Evolutionary conservation across 495 filamentous ascomycete genomes (phyloP), one percentile per base, ranked within the genome.

Genomic region (Neurospora discreta): DNA sequence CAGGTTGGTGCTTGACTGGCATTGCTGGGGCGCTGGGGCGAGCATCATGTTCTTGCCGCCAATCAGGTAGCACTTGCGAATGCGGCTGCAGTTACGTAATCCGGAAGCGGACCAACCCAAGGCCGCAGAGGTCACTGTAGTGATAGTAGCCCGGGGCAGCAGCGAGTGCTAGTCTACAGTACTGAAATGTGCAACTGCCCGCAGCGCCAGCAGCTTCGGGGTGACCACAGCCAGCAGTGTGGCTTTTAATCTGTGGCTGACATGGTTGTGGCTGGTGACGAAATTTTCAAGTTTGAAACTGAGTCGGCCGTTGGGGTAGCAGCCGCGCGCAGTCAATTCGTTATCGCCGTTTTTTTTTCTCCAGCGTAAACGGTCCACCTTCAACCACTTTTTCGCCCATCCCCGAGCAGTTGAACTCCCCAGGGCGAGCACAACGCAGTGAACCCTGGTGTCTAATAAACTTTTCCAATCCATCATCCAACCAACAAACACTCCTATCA

Each of bases 1-100:
- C 77, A 81, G 79, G 76, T 79, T 76, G 76, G 68, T 74, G 70
- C 79, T 80, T 82, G 78, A 79, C 77, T 78, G 77, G 76, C 60
- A 71, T 71, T 71, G 68, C 71, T 72, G 70, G 72, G 72, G 77
- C 73, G 73, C 73, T 77, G 74, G 77, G 75, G 74, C 78, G 77
- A 74, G 74, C 77, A 33, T 69, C 44, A 67, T 71, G 20, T 71
- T 68, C 33, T 16, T 72, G 67, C 40, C 60, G 60, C 60, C 69
- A 65, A 65, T 65, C 52, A 65, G 52, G 52, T 65, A 65, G 52
- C 52, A 33, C 52, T 65, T 65, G 52, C 13, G 33, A 38, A 26
- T 26, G 33, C 52, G 52, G 52, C 52, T 7, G 46, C 40, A 71
- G 75, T 79, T 78, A 80, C 69, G 71, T 81, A 79, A 81, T 67